Percentiles rank a stretch among this genome's conserved stretches.
phyloP scores from a whole-genome alignment of 192 early-diverging fungal genomes.

The Coemansia umbellata region DNA sequence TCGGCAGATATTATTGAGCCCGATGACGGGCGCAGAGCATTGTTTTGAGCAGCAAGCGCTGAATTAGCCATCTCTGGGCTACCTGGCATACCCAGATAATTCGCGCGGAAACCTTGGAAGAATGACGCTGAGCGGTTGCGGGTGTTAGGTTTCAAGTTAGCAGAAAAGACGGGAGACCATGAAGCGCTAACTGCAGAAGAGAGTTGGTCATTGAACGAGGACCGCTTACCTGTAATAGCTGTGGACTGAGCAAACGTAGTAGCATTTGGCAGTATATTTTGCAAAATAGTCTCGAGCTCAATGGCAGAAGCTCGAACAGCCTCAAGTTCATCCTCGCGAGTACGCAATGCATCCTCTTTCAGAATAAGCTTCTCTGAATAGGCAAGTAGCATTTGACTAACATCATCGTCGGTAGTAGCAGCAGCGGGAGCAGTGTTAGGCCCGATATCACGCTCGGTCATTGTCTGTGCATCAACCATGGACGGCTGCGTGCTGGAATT shows the following conservation, averaged over 20 bases:
- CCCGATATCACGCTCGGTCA: constrained; percentile 9
- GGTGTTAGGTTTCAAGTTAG: constrained; percentile 10
- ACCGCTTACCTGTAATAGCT: background rate
- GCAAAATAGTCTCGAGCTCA: constrained; percentile 17
- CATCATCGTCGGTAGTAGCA: constrained; percentile 7
- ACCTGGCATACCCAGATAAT: constrained; percentile 15
- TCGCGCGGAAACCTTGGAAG: constrained; percentile 38
- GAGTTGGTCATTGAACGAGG: background rate
- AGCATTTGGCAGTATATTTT: constrained; percentile 11
- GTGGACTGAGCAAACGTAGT: background rate
- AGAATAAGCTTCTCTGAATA: constrained; percentile 47
- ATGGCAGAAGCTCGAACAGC: constrained; percentile 8
- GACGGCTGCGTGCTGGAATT: background rate
- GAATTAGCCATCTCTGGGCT: constrained; percentile 11
- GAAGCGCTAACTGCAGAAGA: constrained; percentile 1
- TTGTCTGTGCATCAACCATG: constrained; percentile 19
- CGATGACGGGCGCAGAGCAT: background rate
- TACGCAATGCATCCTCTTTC: constrained; percentile 45
- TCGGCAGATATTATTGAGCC: background rate
- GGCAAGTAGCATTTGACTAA: constrained; percentile 34
- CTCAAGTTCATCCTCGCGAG: constrained; percentile 47
- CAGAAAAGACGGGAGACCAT: constrained; percentile 7
- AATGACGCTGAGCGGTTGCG: constrained; percentile 45
- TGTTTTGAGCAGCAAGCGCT: constrained; percentile 6
- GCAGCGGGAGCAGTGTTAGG: background rate